These are phyloP conservation scores for Cryptosporidium xiaoi DNA, from an alignment of 169 alveolate species.

Conservation along the genomic window DNA sequence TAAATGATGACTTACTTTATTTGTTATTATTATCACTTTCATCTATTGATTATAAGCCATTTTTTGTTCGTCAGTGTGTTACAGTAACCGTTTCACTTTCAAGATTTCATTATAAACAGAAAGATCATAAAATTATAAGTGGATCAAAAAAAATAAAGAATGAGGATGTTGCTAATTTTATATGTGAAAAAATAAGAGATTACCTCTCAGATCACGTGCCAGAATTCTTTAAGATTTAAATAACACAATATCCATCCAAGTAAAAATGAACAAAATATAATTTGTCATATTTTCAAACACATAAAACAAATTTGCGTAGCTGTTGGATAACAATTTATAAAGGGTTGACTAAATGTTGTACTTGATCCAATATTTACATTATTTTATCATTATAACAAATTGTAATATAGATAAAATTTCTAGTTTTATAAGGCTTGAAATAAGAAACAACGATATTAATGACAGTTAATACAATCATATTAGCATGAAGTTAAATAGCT, in stretches of 20 bases:
- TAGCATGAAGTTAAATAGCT: no score
- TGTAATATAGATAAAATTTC: neutral
- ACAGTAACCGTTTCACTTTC: constrained; percentile 33
- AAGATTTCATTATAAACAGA: constrained; percentile 4
- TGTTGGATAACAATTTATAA: no score
- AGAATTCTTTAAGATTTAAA: constrained; percentile 43
- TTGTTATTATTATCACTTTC: constrained; percentile 42
- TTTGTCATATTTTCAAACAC: no score
- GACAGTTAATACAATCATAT: no score
- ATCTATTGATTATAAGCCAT: constrained; percentile 57
- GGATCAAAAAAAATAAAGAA: neutral
- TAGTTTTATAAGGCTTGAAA: neutral
- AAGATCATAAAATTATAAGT: neutral
- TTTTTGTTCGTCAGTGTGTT: constrained; percentile 56
- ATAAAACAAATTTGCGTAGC: no score
- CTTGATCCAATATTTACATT: neutral
- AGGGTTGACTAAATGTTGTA: neutral
- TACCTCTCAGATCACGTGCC: constrained; percentile 41
- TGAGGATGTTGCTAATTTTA: constrained; percentile 14
- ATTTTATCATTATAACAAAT: neutral
- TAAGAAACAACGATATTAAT: no score
- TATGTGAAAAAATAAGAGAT: constrained; percentile 24
- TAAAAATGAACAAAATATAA: no score
- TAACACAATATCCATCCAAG: neutral
- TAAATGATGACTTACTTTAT: constrained; percentile 41